Percentiles rank a stretch among this genome's conserved stretches.
Evolutionary conservation across 2,329 filamentous ascomycete genomes (phyloP).

Genomic region (Colletotrichum ledebouriae): DNA sequence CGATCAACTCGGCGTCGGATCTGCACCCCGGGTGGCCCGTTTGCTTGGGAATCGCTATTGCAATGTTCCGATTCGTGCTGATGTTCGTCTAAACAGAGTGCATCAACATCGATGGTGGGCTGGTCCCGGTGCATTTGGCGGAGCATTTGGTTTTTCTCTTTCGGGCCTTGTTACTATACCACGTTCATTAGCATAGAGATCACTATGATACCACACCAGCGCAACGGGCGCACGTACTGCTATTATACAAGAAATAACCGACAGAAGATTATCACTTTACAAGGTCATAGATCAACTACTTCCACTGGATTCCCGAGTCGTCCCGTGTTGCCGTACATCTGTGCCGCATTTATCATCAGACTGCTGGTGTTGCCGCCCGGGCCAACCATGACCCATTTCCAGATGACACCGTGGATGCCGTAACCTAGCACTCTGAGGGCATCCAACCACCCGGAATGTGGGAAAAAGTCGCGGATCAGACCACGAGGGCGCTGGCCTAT

Average conservation of each 20-base stretch:
- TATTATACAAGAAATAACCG: conserved; percentile 5
- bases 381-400: conserved; percentile 70
- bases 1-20: conserved; percentile 27
- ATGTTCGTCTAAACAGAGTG: conserved; percentile 25
- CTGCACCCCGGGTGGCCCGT: conserved; percentile 17
- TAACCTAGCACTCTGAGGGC: conserved; percentile 59
- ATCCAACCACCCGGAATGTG: conserved; percentile 61
- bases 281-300: conserved; percentile 52
- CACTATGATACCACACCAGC: conserved; percentile 42
- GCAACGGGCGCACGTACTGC: conserved; percentile 40
- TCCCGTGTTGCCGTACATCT: conserved; percentile 67
- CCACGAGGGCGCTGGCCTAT: conserved; percentile 59
- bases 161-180: conserved; percentile 18
- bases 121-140: conserved; percentile 36
- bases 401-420: conserved; percentile 62
- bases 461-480: conserved; percentile 60
- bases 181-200: conserved; percentile 42
- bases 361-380: conserved; percentile 63
- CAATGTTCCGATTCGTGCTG: conserved; percentile 23
- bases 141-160: conserved; percentile 29
- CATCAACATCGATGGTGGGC: conserved; percentile 1
- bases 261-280: not conserved
- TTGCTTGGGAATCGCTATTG: conserved; percentile 28
- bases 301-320: conserved; percentile 57
- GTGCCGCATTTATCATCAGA: conserved; percentile 69